Conservation (phyloP, 164 flowering plant species). For the Buxus sempervirens region DNA sequence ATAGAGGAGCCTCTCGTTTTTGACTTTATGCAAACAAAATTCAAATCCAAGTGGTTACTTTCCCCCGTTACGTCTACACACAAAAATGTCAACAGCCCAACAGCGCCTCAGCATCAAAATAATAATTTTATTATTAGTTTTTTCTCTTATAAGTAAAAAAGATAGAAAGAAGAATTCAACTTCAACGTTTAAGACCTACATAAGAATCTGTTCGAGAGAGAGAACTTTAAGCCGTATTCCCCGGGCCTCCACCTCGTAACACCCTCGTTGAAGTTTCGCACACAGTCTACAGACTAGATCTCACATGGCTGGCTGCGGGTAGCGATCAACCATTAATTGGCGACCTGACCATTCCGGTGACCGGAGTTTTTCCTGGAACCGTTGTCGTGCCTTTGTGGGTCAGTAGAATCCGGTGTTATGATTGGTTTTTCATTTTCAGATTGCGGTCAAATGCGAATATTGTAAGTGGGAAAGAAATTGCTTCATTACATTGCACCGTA, state of each 20-base stretch:
- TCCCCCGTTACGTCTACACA: neutral
- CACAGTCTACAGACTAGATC: neutral
- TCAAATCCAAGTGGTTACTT: slow-evolving; percentile 16
- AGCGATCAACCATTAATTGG: neutral
- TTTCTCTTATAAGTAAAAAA: neutral
- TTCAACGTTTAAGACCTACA: slow-evolving; percentile 15
- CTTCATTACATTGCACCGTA: no score
- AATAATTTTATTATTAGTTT: neutral
- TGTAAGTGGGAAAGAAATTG: neutral
- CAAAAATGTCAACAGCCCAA: slow-evolving; percentile 26
- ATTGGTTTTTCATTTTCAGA: neutral
- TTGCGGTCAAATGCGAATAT: neutral
- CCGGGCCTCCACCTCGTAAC: slow-evolving; percentile 5
- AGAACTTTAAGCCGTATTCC: slow-evolving; percentile 3
- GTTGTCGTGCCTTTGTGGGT: neutral
- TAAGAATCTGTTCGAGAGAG: neutral
- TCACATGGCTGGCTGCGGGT: slow-evolving; percentile 21
- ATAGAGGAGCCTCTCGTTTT: slow-evolving; percentile 10
- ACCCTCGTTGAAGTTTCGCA: slow-evolving; percentile 17
- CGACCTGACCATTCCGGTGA: neutral
- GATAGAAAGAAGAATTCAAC: slow-evolving; percentile 16
- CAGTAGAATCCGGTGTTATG: neutral
- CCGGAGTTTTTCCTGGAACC: neutral
- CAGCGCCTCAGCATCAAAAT: slow-evolving; percentile 8
- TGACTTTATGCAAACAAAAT: slow-evolving; percentile 15